Evolutionary conservation across 73 alveolate species (phyloP).

Genomic region (Stentor roeselii): DNA sequence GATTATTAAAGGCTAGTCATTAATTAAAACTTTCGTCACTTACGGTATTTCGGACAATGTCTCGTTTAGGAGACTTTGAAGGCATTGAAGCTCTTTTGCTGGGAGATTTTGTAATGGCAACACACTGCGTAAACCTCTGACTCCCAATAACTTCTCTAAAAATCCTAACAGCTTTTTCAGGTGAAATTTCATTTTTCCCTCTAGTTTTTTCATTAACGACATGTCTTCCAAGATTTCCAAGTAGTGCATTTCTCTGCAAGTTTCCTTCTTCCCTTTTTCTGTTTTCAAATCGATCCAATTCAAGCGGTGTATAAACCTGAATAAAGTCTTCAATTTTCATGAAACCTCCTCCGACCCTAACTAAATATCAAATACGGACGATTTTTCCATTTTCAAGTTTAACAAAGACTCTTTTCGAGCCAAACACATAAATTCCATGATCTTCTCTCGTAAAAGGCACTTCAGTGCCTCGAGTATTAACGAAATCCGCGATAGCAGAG

Average conservation of each 20-base stretch:
- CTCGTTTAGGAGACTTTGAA: not conserved
- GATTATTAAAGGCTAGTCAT: no score
- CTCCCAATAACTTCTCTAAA: conserved; percentile 2
- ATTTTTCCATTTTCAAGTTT: conserved; percentile 36
- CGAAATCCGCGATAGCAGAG: conserved; percentile 25
- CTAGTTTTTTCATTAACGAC: conserved; percentile 15
- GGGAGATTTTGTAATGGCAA: not conserved
- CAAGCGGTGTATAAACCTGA: conserved; percentile 23
- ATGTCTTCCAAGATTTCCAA: not conserved
- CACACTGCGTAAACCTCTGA: not conserved
- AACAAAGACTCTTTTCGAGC: conserved; percentile 31
- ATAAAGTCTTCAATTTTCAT: conserved; percentile 42
- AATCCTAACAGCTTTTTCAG: conserved; percentile 21
- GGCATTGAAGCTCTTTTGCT: no score
- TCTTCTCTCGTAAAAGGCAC: conserved; percentile 26
- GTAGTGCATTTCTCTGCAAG: not conserved
- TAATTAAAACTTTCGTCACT: not conserved
- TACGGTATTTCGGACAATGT: not conserved
- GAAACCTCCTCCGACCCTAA: conserved; percentile 63
- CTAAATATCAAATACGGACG: conserved; percentile 32
- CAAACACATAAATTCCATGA: conserved; percentile 34
- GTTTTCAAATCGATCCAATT: not conserved
- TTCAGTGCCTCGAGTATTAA: conserved; percentile 10
- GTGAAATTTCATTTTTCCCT: conserved; percentile 17
- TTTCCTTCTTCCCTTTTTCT: conserved; percentile 7